Evolutionary conservation across 2,329 filamentous ascomycete species (phyloP).

Genomic region (Monilinia polystroma): DNA sequence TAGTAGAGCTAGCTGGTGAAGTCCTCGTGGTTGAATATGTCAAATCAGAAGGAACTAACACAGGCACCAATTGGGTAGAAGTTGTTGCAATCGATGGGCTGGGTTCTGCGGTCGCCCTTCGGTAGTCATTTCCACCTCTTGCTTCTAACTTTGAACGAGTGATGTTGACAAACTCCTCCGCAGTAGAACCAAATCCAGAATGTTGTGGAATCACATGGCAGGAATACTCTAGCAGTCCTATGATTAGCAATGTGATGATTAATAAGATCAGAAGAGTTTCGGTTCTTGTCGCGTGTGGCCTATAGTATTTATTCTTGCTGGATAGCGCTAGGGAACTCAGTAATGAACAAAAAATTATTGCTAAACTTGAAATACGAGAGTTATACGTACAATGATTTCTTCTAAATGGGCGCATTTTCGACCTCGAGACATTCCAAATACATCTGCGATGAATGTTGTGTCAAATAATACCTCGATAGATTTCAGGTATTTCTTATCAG

Average conservation of each 20-base stretch:
- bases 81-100: not conserved
- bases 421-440: not conserved
- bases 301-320: not conserved
- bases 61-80: not conserved
- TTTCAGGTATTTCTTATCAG: too few relatives aligned
- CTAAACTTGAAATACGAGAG: not conserved
- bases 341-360: not conserved
- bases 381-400: not conserved
- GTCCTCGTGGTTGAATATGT: not conserved
- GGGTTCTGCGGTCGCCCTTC: not conserved
- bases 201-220: constrained; percentile 14
- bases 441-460: not conserved
- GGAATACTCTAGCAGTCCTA: constrained; percentile 1
- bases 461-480: not conserved
- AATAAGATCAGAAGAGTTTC: not conserved
- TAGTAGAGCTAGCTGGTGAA: not conserved
- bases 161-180: not conserved
- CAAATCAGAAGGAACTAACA: not conserved
- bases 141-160: not conserved
- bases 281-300: not conserved
- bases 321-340: not conserved
- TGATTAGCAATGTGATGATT: not conserved
- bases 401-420: not conserved
- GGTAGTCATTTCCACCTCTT: not conserved
- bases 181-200: not conserved